Conservation (phyloP, 345 rosid species). For the Sisymbrium irio region DNA sequence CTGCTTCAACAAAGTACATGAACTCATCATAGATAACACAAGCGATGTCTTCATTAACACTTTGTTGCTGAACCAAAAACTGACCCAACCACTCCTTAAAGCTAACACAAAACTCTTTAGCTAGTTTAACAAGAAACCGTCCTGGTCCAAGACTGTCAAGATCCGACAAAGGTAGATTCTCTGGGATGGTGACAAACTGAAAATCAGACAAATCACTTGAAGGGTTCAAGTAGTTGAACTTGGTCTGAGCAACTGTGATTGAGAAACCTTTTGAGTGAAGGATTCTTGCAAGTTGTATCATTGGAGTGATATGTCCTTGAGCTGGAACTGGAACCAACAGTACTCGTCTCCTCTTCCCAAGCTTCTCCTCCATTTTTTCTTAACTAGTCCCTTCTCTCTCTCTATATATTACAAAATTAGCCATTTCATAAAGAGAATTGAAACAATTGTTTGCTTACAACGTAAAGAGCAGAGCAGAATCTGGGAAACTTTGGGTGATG, state of each 20-base stretch:
- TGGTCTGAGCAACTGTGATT: conserved; percentile 1
- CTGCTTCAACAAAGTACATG: conserved; percentile 5
- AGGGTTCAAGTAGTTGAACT: conserved; percentile 1
- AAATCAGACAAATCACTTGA: neutral
- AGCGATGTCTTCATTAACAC: neutral
- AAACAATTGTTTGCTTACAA: too few species aligned
- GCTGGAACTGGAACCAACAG: conserved; percentile 41
- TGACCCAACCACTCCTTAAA: neutral
- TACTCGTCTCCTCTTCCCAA: neutral
- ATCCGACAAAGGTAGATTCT: neutral
- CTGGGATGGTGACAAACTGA: neutral
- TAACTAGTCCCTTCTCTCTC: neutral
- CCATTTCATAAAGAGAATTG: too few species aligned
- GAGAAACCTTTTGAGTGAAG: conserved; percentile 36
- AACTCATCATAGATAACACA: conserved; percentile 40
- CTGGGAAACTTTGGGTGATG: too few species aligned
- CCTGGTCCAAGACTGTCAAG: neutral
- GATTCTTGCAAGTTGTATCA: conserved; percentile 52
- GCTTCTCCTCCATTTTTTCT: neutral
- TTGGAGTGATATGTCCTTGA: conserved; percentile 61
- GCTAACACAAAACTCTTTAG: neutral
- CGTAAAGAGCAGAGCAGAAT: too few species aligned
- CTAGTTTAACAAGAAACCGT: neutral
- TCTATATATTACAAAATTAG: neutral
- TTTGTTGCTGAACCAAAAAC: neutral